Conservation (phyloP, 352 stramenopile genomes). For the Globisporangium viniferum region DNA sequence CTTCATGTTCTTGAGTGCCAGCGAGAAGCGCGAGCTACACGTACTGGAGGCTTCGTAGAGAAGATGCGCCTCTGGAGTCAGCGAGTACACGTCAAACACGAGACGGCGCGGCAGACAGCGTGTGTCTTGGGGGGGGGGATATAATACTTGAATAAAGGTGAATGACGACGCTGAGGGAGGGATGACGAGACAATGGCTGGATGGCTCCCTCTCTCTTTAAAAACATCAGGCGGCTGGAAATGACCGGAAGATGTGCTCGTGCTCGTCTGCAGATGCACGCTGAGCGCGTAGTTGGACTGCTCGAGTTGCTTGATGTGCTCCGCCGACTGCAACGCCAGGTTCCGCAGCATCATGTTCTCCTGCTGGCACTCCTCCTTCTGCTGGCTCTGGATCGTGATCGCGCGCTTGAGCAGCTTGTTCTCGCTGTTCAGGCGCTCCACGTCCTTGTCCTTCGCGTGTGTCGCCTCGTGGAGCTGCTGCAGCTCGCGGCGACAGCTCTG, state of each 20-base stretch:
- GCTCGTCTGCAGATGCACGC: slow-evolving; percentile 83
- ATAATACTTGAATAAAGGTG: slow-evolving; percentile 2
- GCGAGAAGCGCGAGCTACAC: background rate
- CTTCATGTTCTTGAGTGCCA: background rate
- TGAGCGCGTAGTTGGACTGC: slow-evolving; percentile 85
- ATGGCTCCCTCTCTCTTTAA: slow-evolving; percentile 22
- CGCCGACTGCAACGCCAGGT: slow-evolving; percentile 67
- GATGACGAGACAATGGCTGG: no score
- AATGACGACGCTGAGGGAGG: background rate
- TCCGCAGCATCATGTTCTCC: slow-evolving; percentile 74
- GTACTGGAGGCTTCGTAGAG: background rate
- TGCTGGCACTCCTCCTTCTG: slow-evolving; percentile 80
- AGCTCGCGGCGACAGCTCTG: slow-evolving; percentile 61
- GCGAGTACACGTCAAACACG: no score
- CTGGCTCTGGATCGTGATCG: slow-evolving; percentile 85
- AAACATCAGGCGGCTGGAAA: slow-evolving; percentile 63
- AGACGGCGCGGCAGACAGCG: background rate
- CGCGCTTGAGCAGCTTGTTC: slow-evolving; percentile 83
- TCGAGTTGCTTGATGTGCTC: slow-evolving; percentile 86
- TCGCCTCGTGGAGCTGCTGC: slow-evolving; percentile 36
- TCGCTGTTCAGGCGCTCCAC: slow-evolving; percentile 65
- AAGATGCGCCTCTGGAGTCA: background rate
- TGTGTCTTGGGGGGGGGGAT: background rate
- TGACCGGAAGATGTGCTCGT: slow-evolving; percentile 35
- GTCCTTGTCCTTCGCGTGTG: slow-evolving; percentile 46